Percentiles rank a stretch among this genome's conserved stretches.
phyloP scores from a whole-genome alignment of 2,329 filamentous ascomycete species.

The Macroventuria anomochaeta region DNA sequence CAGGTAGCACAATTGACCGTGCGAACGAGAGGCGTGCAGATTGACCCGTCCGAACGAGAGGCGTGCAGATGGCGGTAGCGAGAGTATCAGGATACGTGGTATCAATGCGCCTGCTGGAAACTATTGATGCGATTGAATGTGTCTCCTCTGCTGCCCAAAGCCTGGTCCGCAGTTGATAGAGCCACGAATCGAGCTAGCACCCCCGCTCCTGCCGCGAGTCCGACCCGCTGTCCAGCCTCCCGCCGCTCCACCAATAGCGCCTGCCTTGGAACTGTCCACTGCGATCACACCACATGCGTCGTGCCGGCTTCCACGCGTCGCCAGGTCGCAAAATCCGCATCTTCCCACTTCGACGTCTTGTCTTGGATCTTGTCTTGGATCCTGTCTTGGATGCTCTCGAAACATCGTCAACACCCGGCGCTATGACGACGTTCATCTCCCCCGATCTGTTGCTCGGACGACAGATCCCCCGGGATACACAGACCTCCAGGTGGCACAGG shows the following conservation, averaged over 20 bases:
- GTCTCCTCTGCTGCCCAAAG: not conserved
- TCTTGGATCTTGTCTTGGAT: not conserved
- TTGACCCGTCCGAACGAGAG: not conserved
- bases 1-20: conserved; percentile 4
- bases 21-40: not conserved
- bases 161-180: not conserved
- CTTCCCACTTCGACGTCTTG: not conserved
- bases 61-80: not conserved
- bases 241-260: not conserved
- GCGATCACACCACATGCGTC: conserved; percentile 3
- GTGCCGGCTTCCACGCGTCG: not conserved
- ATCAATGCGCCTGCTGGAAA: not conserved
- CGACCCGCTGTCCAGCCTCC: conserved; percentile 5
- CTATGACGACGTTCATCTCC: conserved; percentile 4
- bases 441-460: conserved; percentile 11
- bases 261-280: not conserved
- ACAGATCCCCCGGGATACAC: conserved; percentile 15
- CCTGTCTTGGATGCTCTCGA: too few species aligned
- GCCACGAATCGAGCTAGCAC: not conserved
- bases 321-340: not conserved
- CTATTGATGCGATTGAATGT: too few species aligned
- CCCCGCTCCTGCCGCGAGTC: conserved; percentile 3
- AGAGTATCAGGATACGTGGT: not conserved
- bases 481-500: conserved; percentile 2
- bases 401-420: too few species aligned